Evolutionary conservation across 495 filamentous ascomycete species (phyloP).

Genomic region (Letharia columbiana): DNA sequence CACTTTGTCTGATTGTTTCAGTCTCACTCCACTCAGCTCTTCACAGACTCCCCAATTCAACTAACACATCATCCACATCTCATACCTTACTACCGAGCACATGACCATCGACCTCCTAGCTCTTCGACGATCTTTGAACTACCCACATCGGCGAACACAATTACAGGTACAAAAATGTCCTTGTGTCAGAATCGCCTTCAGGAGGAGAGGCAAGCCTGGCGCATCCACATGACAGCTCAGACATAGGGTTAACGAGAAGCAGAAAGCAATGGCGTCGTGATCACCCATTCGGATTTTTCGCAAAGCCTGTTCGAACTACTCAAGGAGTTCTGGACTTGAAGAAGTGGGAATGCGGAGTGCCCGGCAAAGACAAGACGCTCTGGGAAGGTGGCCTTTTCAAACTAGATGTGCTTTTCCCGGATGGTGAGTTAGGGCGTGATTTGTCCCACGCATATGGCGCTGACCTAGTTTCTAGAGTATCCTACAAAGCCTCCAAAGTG

Average conservation of each 20-base stretch:
- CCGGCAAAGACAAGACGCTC: slow-evolving; percentile 88
- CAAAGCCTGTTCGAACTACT: slow-evolving; percentile 69
- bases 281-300: slow-evolving; percentile 96
- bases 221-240: neutral
- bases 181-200: slow-evolving; percentile 81
- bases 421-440: slow-evolving; percentile 54
- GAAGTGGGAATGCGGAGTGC: slow-evolving; percentile 92
- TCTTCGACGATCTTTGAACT: neutral
- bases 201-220: slow-evolving; percentile 67
- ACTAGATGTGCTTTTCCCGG: slow-evolving; percentile 83
- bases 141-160: neutral
- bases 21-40: neutral
- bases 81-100: neutral
- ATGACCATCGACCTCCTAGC: neutral
- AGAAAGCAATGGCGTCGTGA: slow-evolving; percentile 97
- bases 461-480: slow-evolving; percentile 63
- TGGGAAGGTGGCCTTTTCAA: slow-evolving; percentile 98
- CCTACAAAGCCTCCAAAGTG: slow-evolving; percentile 98
- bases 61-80: neutral
- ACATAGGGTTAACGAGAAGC: slow-evolving; percentile 5
- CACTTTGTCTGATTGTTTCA: neutral
- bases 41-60: neutral
- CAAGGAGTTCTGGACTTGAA: slow-evolving; percentile 85
- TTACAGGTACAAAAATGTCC: slow-evolving; percentile 51
- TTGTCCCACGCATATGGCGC: neutral